Evolutionary conservation across 345 rosid species (phyloP).

Genomic region (Ceriops zippeliana): DNA sequence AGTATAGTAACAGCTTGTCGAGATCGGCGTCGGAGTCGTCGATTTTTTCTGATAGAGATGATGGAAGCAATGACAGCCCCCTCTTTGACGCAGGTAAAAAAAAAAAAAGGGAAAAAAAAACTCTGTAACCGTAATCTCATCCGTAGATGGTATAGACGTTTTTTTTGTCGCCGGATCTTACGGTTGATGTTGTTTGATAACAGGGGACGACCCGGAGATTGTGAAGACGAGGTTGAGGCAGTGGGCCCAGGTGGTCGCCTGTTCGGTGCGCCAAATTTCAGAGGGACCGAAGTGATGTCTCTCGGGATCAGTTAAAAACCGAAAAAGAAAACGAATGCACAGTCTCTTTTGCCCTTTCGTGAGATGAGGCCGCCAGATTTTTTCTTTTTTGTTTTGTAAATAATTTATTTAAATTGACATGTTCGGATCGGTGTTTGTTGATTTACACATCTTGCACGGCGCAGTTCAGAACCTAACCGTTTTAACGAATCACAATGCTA

Average conservation of each 20-base stretch:
- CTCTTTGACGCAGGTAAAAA: conserved; percentile 59
- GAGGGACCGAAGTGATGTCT: conserved; percentile 34
- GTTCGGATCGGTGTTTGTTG: no score
- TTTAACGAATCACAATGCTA: no score
- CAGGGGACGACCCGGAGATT: conserved; percentile 70
- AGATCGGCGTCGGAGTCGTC: conserved; percentile 61
- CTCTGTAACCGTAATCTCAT: neutral
- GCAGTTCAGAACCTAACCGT: no score
- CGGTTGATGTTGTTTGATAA: neutral
- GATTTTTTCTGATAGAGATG: conserved; percentile 41
- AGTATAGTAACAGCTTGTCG: conserved; percentile 47
- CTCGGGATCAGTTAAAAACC: no score
- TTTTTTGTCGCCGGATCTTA: neutral
- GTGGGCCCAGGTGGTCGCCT: conserved; percentile 90
- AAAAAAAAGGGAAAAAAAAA: neutral
- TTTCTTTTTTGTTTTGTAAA: no score
- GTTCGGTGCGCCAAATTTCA: conserved; percentile 59
- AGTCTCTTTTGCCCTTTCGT: no score
- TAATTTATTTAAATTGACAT: no score
- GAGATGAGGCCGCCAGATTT: no score
- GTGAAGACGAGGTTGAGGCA: conserved; percentile 71
- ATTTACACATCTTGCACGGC: no score
- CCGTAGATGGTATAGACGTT: no score
- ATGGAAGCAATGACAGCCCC: conserved; percentile 31
- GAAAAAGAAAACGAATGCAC: no score